Evolutionary conservation across 768 basidiomycete species (phyloP).

Genomic region (Amanita thiersii): DNA sequence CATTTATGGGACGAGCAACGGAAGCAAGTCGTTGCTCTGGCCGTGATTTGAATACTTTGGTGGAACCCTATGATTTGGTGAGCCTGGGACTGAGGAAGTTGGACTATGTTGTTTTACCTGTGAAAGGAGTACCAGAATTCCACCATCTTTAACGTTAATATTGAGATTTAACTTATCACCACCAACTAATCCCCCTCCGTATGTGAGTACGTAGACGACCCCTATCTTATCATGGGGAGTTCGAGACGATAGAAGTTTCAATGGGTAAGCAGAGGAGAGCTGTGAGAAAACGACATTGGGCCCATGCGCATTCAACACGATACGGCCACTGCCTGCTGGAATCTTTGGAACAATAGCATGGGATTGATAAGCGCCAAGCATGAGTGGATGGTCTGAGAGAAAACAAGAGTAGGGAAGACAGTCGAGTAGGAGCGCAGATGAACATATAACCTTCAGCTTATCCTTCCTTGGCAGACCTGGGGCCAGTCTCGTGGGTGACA

Average conservation of each 20-base stretch:
- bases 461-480: too few relatives aligned
- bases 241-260: slow-evolving; percentile 80
- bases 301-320: slow-evolving; percentile 46
- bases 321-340: slow-evolving; percentile 46
- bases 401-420: too few relatives aligned
- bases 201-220: slow-evolving; percentile 73
- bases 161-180: slow-evolving; percentile 66
- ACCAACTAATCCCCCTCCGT: slow-evolving; percentile 88
- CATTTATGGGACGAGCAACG: slow-evolving; percentile 11
- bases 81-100: too few relatives aligned
- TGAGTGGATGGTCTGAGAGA: not conserved
- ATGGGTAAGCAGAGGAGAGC: slow-evolving; percentile 74
- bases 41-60: slow-evolving; percentile 88
- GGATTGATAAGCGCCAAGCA: not conserved
- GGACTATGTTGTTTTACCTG: too few relatives aligned
- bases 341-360: slow-evolving; percentile 19
- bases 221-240: slow-evolving; percentile 42
- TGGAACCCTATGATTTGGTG: slow-evolving; percentile 62
- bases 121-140: slow-evolving; percentile 67
- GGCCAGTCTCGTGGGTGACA: too few relatives aligned
- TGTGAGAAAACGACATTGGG: slow-evolving; percentile 58
- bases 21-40: slow-evolving; percentile 49
- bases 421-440: slow-evolving; percentile 2
- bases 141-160: slow-evolving; percentile 49
- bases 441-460: too few relatives aligned